phyloP scores from a whole-genome alignment of 805 yeast species.

The Lachancea kluyveri region DNA sequence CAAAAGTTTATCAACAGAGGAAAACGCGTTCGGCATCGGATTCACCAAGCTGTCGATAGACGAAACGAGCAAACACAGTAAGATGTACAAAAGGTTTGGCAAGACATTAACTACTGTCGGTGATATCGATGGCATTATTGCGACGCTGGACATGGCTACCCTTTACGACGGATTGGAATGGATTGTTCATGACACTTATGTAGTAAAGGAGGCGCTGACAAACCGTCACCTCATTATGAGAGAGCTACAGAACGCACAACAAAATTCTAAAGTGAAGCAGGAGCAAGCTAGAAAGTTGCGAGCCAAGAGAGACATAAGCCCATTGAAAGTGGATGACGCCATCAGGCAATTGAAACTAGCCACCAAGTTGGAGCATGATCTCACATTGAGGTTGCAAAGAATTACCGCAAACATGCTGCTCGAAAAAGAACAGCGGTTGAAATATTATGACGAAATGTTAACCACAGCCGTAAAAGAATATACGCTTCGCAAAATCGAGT shows the following conservation, averaged over 20 bases:
- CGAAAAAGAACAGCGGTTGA: constrained; percentile 50
- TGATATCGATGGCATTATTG: constrained; percentile 67
- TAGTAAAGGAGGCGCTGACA: constrained; percentile 87
- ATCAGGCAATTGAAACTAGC: constrained; percentile 74
- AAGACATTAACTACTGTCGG: constrained; percentile 65
- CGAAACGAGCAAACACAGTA: constrained; percentile 14
- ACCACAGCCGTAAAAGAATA: constrained; percentile 49
- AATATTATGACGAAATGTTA: constrained; percentile 51
- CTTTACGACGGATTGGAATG: constrained; percentile 68
- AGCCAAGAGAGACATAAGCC: constrained; percentile 68
- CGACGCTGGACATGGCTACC: constrained; percentile 65
- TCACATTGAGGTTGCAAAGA: constrained; percentile 71
- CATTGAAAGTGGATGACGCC: constrained; percentile 87
- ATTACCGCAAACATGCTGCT: constrained; percentile 80
- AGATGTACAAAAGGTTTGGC: constrained; percentile 72
- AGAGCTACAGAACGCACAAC: constrained; percentile 75
- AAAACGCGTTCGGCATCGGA: constrained; percentile 43
- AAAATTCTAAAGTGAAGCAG: constrained; percentile 62
- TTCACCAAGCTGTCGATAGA: constrained; percentile 26
- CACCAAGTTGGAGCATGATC: constrained; percentile 64
- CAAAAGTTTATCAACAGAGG: constrained; percentile 46
- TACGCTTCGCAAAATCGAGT: constrained; percentile 70
- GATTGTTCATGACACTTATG: constrained; percentile 69
- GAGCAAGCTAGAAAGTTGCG: constrained; percentile 65
- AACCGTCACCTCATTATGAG: constrained; percentile 91